A percentile compares a stretch with the other conserved stretches of the same genome.
Evolutionary conservation across 768 basidiomycete genomes (phyloP).

Genomic region (Suillus weaverae): DNA sequence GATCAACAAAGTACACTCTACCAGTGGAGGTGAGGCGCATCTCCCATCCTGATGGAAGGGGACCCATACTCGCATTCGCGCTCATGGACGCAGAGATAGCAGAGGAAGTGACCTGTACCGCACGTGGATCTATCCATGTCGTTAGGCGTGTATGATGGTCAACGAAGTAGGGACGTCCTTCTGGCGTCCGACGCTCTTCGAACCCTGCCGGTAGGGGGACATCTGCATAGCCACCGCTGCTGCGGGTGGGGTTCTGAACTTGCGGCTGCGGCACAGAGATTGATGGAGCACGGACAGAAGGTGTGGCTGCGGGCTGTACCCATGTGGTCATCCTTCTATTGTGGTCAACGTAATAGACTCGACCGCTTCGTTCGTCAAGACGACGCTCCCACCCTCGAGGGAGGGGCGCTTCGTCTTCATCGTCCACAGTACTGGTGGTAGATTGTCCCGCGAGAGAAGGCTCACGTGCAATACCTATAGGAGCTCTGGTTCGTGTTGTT

Average conservation of each 20-base stretch:
- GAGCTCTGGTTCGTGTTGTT: constrained; percentile 15
- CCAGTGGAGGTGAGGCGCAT: constrained; percentile 87
- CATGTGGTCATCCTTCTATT: constrained; percentile 79
- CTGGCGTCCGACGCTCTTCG: constrained; percentile 90
- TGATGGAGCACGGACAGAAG: constrained; percentile 18
- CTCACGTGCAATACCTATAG: constrained; percentile 15
- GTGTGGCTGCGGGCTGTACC: constrained; percentile 49
- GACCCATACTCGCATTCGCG: constrained; percentile 66
- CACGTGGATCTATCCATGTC: constrained; percentile 88
- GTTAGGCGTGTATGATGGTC: constrained; percentile 85
- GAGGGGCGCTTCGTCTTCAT: constrained; percentile 63
- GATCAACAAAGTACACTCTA: constrained; percentile 91
- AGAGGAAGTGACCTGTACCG: constrained; percentile 46
- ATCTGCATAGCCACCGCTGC: constrained; percentile 44
- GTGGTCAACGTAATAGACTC: constrained; percentile 89
- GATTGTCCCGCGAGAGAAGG: constrained; percentile 13
- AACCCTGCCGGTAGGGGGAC: constrained; percentile 84
- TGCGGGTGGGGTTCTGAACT: constrained; percentile 26
- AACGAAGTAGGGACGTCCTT: constrained; percentile 75
- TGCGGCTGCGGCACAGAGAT: constrained; percentile 24
- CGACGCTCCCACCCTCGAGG: constrained; percentile 86
- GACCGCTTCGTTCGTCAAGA: constrained; percentile 58
- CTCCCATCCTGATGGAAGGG: constrained; percentile 91
- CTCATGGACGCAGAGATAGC: constrained; percentile 43
- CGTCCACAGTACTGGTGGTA: constrained; percentile 29